Evolutionary conservation across 148 eudicot genomes (phyloP).

Genomic region (Arbutus unedo): DNA sequence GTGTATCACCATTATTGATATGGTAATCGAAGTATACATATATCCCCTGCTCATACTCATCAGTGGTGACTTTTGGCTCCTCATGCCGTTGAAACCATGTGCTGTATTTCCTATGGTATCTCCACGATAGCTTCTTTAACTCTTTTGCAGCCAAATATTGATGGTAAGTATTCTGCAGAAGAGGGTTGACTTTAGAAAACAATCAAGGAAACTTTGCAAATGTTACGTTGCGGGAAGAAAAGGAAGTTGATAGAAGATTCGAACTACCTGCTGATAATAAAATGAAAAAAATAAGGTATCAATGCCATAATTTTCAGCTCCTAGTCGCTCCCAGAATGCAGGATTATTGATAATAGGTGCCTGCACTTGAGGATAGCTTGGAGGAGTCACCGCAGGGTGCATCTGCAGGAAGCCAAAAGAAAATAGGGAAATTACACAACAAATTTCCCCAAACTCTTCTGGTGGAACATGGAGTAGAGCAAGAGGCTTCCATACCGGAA

Average conservation of each 20-base stretch:
- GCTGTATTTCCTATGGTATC: slow-evolving; percentile 81
- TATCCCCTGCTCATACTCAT: slow-evolving; percentile 94
- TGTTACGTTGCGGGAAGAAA: not conserved
- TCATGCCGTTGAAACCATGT: slow-evolving; percentile 99
- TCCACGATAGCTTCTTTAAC: slow-evolving; percentile 96
- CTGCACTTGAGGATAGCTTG: slow-evolving; percentile 96
- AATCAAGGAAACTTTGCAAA: not conserved
- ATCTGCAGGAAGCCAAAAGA: slow-evolving; percentile 44
- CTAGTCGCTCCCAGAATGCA: slow-evolving; percentile 92
- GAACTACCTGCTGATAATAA: slow-evolving; percentile 78
- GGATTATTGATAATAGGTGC: slow-evolving; percentile 95
- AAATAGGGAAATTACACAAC: slow-evolving; percentile 3
- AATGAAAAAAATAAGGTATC: slow-evolving; percentile 88
- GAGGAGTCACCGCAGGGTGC: slow-evolving; percentile 76
- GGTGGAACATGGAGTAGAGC: slow-evolving; percentile 7
- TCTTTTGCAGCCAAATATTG: slow-evolving; percentile 98
- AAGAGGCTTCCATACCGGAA: slow-evolving; percentile 56
- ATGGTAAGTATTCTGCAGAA: slow-evolving; percentile 86
- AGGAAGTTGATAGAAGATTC: slow-evolving; percentile 3
- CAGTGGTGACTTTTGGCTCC: slow-evolving; percentile 94
- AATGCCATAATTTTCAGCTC: slow-evolving; percentile 63
- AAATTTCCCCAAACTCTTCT: slow-evolving; percentile 6
- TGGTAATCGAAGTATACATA: slow-evolving; percentile 95
- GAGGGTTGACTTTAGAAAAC: slow-evolving; percentile 19
- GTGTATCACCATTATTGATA: slow-evolving; percentile 56